These are phyloP conservation scores for Zymoseptoria pseudotritici DNA, from an alignment of 2,329 filamentous ascomycete genomes.

Conservation along the genomic window DNA sequence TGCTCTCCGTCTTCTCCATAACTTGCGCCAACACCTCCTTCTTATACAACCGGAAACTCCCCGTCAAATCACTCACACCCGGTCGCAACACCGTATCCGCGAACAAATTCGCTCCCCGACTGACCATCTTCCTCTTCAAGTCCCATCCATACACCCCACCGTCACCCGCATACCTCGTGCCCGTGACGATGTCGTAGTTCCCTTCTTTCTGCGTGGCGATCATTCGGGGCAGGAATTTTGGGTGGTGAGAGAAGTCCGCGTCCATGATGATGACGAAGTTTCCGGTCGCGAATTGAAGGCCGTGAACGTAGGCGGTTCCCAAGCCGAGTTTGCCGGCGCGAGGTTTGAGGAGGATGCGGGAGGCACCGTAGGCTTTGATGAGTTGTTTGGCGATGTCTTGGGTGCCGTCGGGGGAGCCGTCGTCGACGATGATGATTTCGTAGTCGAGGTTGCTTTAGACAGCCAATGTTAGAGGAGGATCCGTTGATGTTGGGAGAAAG, in stretches of 20 bases:
- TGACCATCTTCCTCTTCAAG: constrained; percentile 69
- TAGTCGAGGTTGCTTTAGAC: constrained; percentile 73
- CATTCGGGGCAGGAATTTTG: constrained; percentile 97
- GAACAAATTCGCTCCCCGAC: constrained; percentile 84
- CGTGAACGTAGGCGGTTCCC: constrained; percentile 92
- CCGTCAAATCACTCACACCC: constrained; percentile 91
- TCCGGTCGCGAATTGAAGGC: constrained; percentile 78
- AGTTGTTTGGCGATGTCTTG: constrained; percentile 86
- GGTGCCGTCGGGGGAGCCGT: constrained; percentile 93
- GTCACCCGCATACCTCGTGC: constrained; percentile 83
- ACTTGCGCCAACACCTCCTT: constrained; percentile 81
- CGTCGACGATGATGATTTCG: constrained; percentile 97
- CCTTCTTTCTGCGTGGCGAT: constrained; percentile 68
- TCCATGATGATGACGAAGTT: constrained; percentile 99
- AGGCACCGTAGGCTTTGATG: constrained; percentile 72
- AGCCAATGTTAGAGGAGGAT: background rate
- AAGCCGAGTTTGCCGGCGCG: constrained; percentile 95
- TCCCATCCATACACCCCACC: constrained; percentile 94
- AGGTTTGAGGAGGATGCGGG: constrained; percentile 66
- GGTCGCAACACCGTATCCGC: constrained; percentile 90
- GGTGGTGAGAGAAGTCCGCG: constrained; percentile 97
- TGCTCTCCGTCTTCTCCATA: constrained; percentile 83
- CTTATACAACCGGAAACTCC: constrained; percentile 93
- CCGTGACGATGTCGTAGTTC: constrained; percentile 93
- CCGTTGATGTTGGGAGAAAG: background rate